These are phyloP conservation scores for Gloeophyllum trabeum DNA, from an alignment of 768 basidiomycete genomes.

Conservation along the genomic window DNA sequence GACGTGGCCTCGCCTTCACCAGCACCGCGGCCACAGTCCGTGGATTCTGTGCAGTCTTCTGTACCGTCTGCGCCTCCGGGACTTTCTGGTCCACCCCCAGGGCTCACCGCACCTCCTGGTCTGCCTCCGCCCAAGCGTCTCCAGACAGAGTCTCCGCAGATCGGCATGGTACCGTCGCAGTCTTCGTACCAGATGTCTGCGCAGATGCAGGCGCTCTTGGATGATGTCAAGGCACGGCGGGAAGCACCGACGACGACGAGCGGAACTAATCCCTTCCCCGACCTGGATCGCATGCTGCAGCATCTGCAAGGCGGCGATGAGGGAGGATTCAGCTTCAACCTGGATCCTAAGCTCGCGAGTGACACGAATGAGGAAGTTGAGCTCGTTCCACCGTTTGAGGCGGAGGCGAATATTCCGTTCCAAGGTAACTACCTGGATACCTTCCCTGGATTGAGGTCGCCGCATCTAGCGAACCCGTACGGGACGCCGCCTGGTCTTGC, in stretches of 20 bases:
- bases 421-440: conserved; percentile 56
- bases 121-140: conserved; percentile 29
- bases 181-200: conserved; percentile 80
- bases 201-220: conserved; percentile 73
- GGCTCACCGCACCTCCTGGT: conserved; percentile 47
- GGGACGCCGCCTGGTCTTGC: conserved; percentile 40
- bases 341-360: conserved; percentile 66
- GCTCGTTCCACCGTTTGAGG: conserved; percentile 32
- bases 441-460: conserved; percentile 49
- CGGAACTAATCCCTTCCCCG: conserved; percentile 67
- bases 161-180: conserved; percentile 34
- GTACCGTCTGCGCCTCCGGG: conserved; percentile 32
- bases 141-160: conserved; percentile 40
- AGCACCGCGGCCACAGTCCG: conserved; percentile 23
- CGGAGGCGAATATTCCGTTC: conserved; percentile 45
- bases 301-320: conserved; percentile 54
- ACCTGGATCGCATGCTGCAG: conserved; percentile 77
- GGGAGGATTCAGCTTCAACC: conserved; percentile 75
- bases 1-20: conserved; percentile 30
- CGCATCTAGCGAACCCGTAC: conserved; percentile 15
- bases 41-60: conserved; percentile 25
- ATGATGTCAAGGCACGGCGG: conserved; percentile 71
- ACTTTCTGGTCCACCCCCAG: conserved; percentile 42
- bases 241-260: conserved; percentile 36
- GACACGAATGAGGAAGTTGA: conserved; percentile 27